phyloP scores from a whole-genome alignment of 148 eudicot genomes.

The Linanthus parryae region DNA sequence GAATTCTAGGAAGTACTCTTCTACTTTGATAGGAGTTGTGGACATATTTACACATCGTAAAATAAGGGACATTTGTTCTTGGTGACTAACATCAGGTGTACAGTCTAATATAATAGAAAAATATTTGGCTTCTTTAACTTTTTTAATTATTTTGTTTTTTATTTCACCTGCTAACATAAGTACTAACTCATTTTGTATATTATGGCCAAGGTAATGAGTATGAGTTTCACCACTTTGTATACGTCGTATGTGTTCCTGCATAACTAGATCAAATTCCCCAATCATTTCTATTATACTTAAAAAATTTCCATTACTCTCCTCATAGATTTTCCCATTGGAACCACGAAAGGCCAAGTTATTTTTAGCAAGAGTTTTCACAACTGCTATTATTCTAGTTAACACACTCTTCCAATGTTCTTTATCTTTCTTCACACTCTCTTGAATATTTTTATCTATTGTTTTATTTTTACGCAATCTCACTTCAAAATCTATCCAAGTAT shows the following conservation, averaged over 20 bases:
- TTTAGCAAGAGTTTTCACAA: slow-evolving; percentile 5
- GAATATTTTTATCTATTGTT: too few species aligned
- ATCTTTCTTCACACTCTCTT: too few species aligned
- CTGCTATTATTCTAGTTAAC: too few species aligned
- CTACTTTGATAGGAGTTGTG: background rate
- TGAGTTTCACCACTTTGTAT: background rate
- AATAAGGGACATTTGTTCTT: background rate
- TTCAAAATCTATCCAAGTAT: too few species aligned
- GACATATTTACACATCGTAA: background rate
- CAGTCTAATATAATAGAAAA: background rate
- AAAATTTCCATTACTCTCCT: background rate
- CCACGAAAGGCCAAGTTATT: slow-evolving; percentile 8
- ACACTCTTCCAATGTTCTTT: too few species aligned
- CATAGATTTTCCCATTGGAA: slow-evolving; percentile 3
- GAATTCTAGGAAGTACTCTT: background rate
- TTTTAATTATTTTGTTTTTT: background rate
- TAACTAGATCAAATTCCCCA: background rate
- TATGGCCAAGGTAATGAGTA: background rate
- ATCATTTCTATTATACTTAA: background rate
- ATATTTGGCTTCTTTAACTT: background rate
- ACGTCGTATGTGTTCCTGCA: background rate
- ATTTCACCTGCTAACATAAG: background rate
- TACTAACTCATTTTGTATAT: background rate
- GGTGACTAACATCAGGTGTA: background rate
- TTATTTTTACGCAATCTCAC: too few species aligned